Evolutionary conservation across 208 protist species (phyloP).

Genomic region (Borovskyia barvae): DNA sequence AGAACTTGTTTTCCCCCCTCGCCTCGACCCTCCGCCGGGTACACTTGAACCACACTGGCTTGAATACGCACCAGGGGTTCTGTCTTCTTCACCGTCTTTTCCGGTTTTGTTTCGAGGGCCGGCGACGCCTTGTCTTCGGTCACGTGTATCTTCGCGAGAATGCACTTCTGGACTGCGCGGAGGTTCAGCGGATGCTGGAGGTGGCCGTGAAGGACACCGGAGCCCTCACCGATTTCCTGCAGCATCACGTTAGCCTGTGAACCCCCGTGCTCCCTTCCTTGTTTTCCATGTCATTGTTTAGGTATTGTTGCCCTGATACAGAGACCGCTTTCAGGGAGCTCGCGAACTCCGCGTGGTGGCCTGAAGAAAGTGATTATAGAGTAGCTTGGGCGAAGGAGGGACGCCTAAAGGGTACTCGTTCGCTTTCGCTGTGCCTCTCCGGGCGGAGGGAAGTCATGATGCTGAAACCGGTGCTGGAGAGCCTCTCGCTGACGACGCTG

Average conservation of each 20-base stretch:
- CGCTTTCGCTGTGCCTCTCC: no score
- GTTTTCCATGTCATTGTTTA: no score
- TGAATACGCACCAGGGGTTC: slow-evolving; percentile 15
- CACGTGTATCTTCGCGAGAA: slow-evolving; percentile 23
- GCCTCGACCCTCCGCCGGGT: slow-evolving; percentile 24
- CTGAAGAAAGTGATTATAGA: no score
- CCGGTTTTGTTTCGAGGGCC: neutral
- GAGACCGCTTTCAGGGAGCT: no score
- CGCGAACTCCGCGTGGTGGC: no score
- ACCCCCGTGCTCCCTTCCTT: no score
- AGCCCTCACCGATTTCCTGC: neutral
- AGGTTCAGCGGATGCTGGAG: neutral
- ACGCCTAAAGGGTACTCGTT: no score
- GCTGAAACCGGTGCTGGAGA: no score
- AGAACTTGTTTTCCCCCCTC: neutral
- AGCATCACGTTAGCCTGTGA: slow-evolving; percentile 14
- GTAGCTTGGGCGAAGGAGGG: no score
- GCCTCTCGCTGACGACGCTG: no score
- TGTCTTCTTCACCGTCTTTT: slow-evolving; percentile 14
- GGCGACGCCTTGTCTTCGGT: slow-evolving; percentile 3
- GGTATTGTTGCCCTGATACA: no score
- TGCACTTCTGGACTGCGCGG: neutral
- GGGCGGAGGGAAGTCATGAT: no score
- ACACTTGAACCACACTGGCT: slow-evolving; percentile 36
- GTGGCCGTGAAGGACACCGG: neutral